phyloP scores from a whole-genome alignment of 306 rosid genomes.

The Alnus glutinosa region DNA sequence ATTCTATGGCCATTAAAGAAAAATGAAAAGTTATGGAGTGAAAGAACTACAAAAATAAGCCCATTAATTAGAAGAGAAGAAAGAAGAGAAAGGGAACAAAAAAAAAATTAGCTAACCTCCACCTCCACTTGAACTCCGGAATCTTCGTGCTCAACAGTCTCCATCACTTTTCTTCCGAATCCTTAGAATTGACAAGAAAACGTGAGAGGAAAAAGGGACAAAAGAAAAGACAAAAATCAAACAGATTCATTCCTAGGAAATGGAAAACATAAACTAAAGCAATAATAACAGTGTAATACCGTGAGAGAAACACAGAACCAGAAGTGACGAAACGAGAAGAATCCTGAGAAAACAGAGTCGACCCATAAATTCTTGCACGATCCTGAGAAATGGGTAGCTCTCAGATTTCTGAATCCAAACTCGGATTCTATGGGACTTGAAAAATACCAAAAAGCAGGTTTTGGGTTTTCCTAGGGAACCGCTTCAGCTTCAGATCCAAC shows the following conservation, averaged over 20 bases:
- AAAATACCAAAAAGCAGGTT: not conserved
- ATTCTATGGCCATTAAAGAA: not conserved
- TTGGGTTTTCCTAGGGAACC: constrained; percentile 36
- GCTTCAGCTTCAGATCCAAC: constrained; percentile 39
- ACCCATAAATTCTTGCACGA: constrained; percentile 41
- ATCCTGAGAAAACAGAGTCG: constrained; percentile 41
- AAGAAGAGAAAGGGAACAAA: too few relatives aligned
- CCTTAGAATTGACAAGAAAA: constrained; percentile 42
- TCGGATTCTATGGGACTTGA: not conserved
- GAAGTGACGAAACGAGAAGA: constrained; percentile 47
- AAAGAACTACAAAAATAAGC: not conserved
- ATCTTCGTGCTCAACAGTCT: constrained; percentile 24
- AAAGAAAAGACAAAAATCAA: not conserved
- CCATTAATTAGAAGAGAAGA: not conserved
- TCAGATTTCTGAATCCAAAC: constrained; percentile 18
- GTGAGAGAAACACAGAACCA: constrained; percentile 46
- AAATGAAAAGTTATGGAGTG: not conserved
- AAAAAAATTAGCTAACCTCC: not conserved
- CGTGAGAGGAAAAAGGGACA: constrained; percentile 1
- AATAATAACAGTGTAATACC: constrained; percentile 34
- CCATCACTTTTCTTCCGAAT: constrained; percentile 41
- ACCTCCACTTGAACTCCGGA: constrained; percentile 31
- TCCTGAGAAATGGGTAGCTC: constrained; percentile 32
- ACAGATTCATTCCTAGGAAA: not conserved
- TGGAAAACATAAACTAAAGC: not conserved